These are phyloP conservation scores for Trypanosoma scelopori DNA, from an alignment of 208 protist species.

Conservation along the genomic window DNA sequence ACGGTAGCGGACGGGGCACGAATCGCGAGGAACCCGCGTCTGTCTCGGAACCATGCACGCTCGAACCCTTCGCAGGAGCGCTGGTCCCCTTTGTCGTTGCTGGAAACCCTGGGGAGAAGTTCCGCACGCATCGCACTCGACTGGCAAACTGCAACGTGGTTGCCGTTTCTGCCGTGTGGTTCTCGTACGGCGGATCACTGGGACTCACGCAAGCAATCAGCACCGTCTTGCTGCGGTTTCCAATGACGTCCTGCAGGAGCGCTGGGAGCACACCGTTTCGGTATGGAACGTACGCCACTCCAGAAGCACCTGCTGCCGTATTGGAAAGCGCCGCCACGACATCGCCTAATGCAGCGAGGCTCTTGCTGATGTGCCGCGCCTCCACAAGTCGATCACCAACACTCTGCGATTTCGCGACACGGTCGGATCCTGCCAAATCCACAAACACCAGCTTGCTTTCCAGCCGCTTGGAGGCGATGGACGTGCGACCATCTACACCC, in stretches of 20 bases:
- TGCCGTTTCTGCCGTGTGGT: constrained; percentile 24
- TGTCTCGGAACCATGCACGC: not conserved
- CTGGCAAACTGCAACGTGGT: constrained; percentile 29
- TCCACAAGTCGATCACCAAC: constrained; percentile 43
- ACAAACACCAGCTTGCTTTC: constrained; percentile 61
- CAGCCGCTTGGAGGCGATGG: constrained; percentile 4
- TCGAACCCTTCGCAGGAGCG: not conserved
- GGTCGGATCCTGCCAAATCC: constrained; percentile 79
- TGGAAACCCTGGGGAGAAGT: constrained; percentile 8
- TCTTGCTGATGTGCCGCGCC: constrained; percentile 51
- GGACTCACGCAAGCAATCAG: constrained; percentile 64
- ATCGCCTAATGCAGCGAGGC: constrained; percentile 57
- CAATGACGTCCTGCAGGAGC: constrained; percentile 45
- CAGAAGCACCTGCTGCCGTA: not conserved
- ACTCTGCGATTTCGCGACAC: constrained; percentile 37
- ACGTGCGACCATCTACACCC: not conserved
- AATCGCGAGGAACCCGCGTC: constrained; percentile 2
- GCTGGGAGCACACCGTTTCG: constrained; percentile 81
- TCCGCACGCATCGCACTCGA: constrained; percentile 29
- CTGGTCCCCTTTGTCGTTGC: not conserved
- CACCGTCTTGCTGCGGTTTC: constrained; percentile 62
- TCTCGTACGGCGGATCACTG: constrained; percentile 28
- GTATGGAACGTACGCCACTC: constrained; percentile 50
- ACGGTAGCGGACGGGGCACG: too few species aligned
- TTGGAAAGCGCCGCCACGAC: constrained; percentile 48